Percentiles rank a stretch among this genome's conserved stretches.
phyloP scores from a whole-genome alignment of 1,284 basidiomycete genomes.

The Leccinum subspadiceum region DNA sequence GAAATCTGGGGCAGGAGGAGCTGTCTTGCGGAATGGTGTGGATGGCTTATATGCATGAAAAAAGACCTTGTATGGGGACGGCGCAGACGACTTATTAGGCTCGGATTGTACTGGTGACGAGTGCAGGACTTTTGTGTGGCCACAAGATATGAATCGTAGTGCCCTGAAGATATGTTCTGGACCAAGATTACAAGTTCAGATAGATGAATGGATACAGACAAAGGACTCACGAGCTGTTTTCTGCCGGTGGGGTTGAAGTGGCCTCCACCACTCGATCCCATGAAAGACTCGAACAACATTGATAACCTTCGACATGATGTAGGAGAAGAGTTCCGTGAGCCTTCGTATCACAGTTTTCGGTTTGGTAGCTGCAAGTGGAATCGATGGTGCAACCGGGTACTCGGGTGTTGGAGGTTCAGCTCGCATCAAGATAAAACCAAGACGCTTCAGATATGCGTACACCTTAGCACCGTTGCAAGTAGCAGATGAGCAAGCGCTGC shows the following conservation, averaged over 20 bases:
- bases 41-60: constrained; percentile 92
- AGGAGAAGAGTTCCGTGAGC: constrained; percentile 36
- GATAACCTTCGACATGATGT: constrained; percentile 32
- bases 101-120: constrained; percentile 18
- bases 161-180: constrained; percentile 68
- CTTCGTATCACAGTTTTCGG: constrained; percentile 31
- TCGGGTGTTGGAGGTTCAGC: constrained; percentile 57
- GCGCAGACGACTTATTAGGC: not conserved
- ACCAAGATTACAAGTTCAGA: not conserved
- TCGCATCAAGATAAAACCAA: constrained; percentile 88
- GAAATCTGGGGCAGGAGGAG: constrained; percentile 84
- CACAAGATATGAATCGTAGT: constrained; percentile 75
- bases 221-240: constrained; percentile 22
- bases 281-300: constrained; percentile 20
- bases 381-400: constrained; percentile 54
- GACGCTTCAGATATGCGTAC: constrained; percentile 86
- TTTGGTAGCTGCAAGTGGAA: not conserved
- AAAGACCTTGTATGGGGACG: constrained; percentile 74
- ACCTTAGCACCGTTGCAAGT: constrained; percentile 50
- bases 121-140: constrained; percentile 46
- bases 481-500: constrained; percentile 2
- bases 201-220: not conserved
- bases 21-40: constrained; percentile 79
- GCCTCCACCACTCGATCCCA: constrained; percentile 55
- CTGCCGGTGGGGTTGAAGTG: constrained; percentile 43